A percentile compares a stretch with the other conserved stretches of the same genome.
phyloP scores from a whole-genome alignment of 345 rosid species.

The Heritiera fomes region DNA sequence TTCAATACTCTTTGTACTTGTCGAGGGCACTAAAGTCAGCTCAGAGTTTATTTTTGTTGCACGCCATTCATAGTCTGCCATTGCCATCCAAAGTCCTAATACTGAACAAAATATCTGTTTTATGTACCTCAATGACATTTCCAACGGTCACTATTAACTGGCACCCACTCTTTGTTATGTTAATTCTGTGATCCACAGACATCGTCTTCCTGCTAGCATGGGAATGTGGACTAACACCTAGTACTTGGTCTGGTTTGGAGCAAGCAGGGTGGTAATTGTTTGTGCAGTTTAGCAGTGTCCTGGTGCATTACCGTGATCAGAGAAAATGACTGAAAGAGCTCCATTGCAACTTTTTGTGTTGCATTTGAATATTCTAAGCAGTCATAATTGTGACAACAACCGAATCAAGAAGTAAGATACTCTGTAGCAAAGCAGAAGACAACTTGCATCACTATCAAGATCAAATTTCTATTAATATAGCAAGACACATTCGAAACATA shows the following conservation, averaged over 20 bases:
- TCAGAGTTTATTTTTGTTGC: no score
- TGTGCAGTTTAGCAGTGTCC: constrained; percentile 20
- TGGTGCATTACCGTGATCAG: constrained; percentile 30
- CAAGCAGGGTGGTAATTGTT: constrained; percentile 33
- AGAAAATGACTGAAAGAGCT: constrained; percentile 31
- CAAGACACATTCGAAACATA: background rate
- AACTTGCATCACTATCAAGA: no score
- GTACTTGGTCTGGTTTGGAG: constrained; percentile 23
- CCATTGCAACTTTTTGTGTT: constrained; percentile 19
- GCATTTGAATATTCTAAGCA: constrained; percentile 22
- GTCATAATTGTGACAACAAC: no score
- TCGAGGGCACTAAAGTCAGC: no score
- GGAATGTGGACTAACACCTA: constrained; percentile 34
- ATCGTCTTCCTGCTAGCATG: constrained; percentile 27
- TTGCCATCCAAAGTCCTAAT: background rate
- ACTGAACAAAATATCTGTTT: background rate
- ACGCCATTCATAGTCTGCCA: no score
- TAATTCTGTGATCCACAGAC: constrained; percentile 26
- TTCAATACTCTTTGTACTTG: no score
- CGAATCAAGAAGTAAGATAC: no score
- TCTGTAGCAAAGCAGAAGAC: no score
- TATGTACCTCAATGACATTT: constrained; percentile 27
- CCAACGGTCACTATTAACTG: constrained; percentile 29
- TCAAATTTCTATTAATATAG: no score
- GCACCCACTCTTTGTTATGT: constrained; percentile 29